Conservation (phyloP, 1,284 basidiomycete species). For the Leccinum griseonigrum region DNA sequence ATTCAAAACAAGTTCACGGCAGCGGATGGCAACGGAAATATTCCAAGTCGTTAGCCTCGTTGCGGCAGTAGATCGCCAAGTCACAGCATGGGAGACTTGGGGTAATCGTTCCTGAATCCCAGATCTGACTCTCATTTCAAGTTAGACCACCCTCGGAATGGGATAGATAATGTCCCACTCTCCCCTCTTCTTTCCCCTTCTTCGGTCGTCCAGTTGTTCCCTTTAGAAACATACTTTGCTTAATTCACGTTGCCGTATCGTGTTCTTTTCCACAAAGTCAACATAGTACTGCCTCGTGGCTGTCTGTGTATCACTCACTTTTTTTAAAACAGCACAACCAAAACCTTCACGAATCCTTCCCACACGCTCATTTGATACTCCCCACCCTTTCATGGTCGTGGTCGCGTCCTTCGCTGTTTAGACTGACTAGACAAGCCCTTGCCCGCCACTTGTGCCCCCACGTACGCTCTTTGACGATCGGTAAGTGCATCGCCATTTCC, state of each 20-base stretch:
- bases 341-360: conserved; percentile 2
- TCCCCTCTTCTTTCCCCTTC: neutral
- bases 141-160: conserved; percentile 4
- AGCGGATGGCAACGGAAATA: conserved; percentile 1
- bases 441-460: neutral
- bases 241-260: conserved; percentile 7
- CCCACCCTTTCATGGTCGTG: conserved; percentile 21
- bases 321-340: conserved; percentile 8
- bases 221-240: conserved; percentile 1
- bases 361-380: conserved; percentile 3
- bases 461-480: conserved; percentile 24
- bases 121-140: conserved; percentile 10
- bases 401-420: conserved; percentile 4
- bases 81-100: neutral
- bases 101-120: conserved; percentile 16
- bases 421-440: conserved; percentile 1
- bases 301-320: conserved; percentile 7
- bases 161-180: conserved; percentile 11
- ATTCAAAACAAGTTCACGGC: conserved; percentile 1
- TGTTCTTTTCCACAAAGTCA: conserved; percentile 1
- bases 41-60: neutral
- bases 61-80: conserved; percentile 23
- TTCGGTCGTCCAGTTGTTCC: conserved; percentile 1
- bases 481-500: conserved; percentile 16
- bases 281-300: conserved; percentile 18